Evolutionary conservation across 2,329 filamentous ascomycete genomes (phyloP).

Genomic region (Plectosphaerella plurivora): DNA sequence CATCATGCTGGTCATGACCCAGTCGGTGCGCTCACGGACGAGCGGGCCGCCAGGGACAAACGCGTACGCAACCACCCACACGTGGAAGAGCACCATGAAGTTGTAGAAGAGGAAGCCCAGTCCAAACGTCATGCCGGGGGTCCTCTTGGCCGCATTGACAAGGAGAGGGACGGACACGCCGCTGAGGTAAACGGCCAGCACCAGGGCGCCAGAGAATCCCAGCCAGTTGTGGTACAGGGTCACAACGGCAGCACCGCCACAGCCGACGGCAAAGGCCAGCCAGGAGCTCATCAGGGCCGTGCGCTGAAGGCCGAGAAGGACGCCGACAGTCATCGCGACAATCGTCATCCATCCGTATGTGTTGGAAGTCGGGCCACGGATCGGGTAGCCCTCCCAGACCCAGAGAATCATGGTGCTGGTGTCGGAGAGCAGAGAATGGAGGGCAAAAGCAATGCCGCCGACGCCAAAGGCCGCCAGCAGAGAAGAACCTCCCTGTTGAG

Average conservation of each 20-base stretch:
- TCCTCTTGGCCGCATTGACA: slow-evolving; percentile 69
- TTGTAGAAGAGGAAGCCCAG: slow-evolving; percentile 90
- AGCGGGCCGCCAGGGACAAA: slow-evolving; percentile 93
- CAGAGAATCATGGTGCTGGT: slow-evolving; percentile 98
- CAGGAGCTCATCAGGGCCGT: slow-evolving; percentile 71
- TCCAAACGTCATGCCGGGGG: slow-evolving; percentile 77
- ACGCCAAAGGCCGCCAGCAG: slow-evolving; percentile 72
- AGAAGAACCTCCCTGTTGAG: slow-evolving; percentile 57
- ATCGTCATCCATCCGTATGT: slow-evolving; percentile 89
- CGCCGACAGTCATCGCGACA: slow-evolving; percentile 77
- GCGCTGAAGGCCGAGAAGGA: slow-evolving; percentile 69
- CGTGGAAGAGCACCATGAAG: slow-evolving; percentile 91
- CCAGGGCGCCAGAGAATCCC: slow-evolving; percentile 81
- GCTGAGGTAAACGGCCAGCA: slow-evolving; percentile 74
- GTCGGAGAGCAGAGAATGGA: slow-evolving; percentile 92
- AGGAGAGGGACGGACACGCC: slow-evolving; percentile 74
- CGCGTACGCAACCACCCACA: slow-evolving; percentile 97
- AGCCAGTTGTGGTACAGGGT: slow-evolving; percentile 78
- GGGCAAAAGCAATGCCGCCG: slow-evolving; percentile 78
- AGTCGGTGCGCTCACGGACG: slow-evolving; percentile 91
- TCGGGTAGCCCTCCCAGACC: slow-evolving; percentile 95
- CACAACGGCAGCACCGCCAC: slow-evolving; percentile 71
- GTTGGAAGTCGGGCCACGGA: slow-evolving; percentile 80
- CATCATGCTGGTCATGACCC: slow-evolving; percentile 89
- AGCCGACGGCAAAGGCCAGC: slow-evolving; percentile 74